Base-by-base conservation (phyloP, 257 asterid species). In the Paraleonurus japonicus region DNA sequence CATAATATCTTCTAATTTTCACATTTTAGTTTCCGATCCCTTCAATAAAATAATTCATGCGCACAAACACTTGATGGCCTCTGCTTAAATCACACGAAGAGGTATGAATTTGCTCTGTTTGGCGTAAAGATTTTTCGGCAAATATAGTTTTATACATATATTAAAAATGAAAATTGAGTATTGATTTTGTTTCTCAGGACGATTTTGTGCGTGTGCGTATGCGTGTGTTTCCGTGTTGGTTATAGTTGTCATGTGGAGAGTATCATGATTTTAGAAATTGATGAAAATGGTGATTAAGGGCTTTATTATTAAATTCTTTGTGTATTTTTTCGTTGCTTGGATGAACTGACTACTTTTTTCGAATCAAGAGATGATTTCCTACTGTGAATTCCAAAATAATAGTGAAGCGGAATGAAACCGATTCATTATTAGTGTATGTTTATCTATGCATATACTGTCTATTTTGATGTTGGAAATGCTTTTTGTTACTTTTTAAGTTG, bases 31-130 rank as follows among this genome's bases (percentile, higher is more conserved):
- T 5, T 22, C 26, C 23, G 33, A 19, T 27, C 71, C 45, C 10
- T 60, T 45, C 45, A 51, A 51, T 4, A 37, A 51, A 7, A 15
- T 35, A 59, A 51, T 61, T 50, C 6, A 53, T 39, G 54, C n/a
- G 3, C 32, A 7, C 23, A 30, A 69, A 28, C 39, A 23, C 26
- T 68, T 80, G 65, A 54, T 41, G 72, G 60, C 37, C 65, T 69
- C 69, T 67, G 35, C 32, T 37, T 65, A 22, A 55, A 61, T 30
- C 75, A 35, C 68, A 30, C 57, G 3, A 7, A 65, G 2, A 57
- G 78, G 78, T 75, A 70, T n/a, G 68, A 4, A 28, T 27, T 64
- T 47, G 20, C 22, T 37, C 45, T 57, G 10, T 33, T 65, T 23
- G 20, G 48, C 20, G 32, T 20, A 3, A 5, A 5, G 6, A 26